Percentiles rank a stretch among this genome's conserved stretches.
Evolutionary conservation across 805 yeast genomes (phyloP).

Genomic region (Debaryomyces maramus): DNA sequence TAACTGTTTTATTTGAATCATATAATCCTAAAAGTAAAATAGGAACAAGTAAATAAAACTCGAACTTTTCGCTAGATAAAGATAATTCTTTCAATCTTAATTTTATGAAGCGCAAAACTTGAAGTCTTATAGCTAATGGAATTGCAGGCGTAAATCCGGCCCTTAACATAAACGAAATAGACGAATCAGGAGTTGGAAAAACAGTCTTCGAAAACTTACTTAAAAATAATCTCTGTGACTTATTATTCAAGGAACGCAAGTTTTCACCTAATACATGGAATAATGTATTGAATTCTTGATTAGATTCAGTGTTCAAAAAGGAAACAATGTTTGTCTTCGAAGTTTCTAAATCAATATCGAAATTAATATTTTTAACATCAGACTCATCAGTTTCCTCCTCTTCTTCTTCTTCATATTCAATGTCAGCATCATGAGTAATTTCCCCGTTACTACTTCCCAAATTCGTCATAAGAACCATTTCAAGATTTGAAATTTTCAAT

Average conservation of each 20-base stretch:
- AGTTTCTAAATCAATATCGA: constrained; percentile 9
- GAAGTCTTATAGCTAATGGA: constrained; percentile 57
- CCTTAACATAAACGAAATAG: constrained; percentile 60
- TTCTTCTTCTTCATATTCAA: constrained; percentile 32
- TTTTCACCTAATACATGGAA: constrained; percentile 46
- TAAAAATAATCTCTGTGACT: constrained; percentile 14
- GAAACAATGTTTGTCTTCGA: constrained; percentile 16
- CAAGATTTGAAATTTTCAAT: constrained; percentile 34
- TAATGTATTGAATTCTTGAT: constrained; percentile 43
- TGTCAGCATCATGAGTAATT: constrained; percentile 27
- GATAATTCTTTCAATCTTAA: constrained; percentile 30
- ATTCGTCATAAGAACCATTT: constrained; percentile 67
- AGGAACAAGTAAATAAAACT: constrained; percentile 59
- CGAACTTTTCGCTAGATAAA: constrained; percentile 23
- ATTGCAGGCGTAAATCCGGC: constrained; percentile 55
- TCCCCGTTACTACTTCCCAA: constrained; percentile 29
- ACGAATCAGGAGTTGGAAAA: constrained; percentile 42
- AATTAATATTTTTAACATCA: constrained; percentile 13
- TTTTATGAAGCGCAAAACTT: constrained; percentile 46
- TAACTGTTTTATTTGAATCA: constrained; percentile 51
- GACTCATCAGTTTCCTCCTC: constrained; percentile 18
- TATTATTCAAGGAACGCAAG: constrained; percentile 24
- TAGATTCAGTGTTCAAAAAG: constrained; percentile 24
- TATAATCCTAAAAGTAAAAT: constrained; percentile 52
- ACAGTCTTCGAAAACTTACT: constrained; percentile 15